Percentiles rank a stretch among this genome's conserved stretches.
These are phyloP conservation scores for Smithsoniella earleae DNA, from an alignment of 163 green algal species.

Conservation along the genomic window DNA sequence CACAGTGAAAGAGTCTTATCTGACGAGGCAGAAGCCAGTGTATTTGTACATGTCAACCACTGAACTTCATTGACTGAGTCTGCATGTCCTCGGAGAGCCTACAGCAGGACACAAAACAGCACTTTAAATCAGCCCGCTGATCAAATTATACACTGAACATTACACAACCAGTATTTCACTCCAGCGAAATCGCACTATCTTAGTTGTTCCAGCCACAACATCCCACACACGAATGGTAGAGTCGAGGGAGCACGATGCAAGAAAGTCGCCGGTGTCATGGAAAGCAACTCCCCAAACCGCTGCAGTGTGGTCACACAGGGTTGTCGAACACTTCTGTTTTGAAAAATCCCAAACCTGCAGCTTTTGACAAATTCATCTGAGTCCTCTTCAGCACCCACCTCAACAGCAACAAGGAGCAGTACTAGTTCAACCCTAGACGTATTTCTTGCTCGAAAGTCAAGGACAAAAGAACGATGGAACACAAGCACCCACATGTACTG, in stretches of 20 bases:
- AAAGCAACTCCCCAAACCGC: constrained; percentile 64
- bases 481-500: too few relatives aligned
- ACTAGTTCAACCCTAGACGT: too few relatives aligned
- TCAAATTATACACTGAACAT: too few relatives aligned
- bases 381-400: constrained; percentile 30
- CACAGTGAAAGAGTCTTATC: constrained; percentile 80
- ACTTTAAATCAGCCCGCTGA: too few relatives aligned
- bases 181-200: neutral
- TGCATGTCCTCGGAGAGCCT: constrained; percentile 66
- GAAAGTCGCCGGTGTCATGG: constrained; percentile 57
- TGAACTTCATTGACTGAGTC: constrained; percentile 68
- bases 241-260: constrained; percentile 64
- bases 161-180: too few relatives aligned
- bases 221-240: constrained; percentile 49
- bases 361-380: constrained; percentile 38
- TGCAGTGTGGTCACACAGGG: constrained; percentile 65
- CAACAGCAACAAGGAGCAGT: too few relatives aligned
- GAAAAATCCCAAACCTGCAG: constrained; percentile 86
- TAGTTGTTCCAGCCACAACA: neutral
- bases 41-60: constrained; percentile 59
- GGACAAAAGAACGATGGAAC: too few relatives aligned
- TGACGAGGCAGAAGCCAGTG: constrained; percentile 44
- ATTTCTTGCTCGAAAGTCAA: too few relatives aligned
- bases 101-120: too few relatives aligned
- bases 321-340: constrained; percentile 58